A percentile compares a stretch with the other conserved stretches of the same genome.
phyloP scores from a whole-genome alignment of 345 rosid genomes.

The Eucalyptus cladocalyx region DNA sequence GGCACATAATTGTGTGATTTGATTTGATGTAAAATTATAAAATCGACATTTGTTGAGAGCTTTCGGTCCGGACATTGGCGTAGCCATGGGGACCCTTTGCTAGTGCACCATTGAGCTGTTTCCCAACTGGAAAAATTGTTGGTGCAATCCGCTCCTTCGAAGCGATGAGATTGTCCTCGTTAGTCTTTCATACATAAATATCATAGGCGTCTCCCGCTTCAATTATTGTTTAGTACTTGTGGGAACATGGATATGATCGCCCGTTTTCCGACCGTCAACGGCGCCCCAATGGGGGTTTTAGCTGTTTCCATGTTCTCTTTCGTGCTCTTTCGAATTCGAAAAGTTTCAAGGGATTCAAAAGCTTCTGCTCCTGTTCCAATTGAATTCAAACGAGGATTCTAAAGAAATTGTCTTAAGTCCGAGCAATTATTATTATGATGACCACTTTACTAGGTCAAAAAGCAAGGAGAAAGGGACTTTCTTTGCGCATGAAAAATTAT shows the following conservation, averaged over 20 bases:
- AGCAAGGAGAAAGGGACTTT: not conserved
- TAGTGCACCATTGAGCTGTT: constrained; percentile 41
- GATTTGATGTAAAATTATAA: not conserved
- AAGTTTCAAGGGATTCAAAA: not conserved
- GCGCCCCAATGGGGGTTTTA: not conserved
- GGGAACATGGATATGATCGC: not conserved
- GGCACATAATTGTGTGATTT: not conserved
- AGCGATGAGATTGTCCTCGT: not conserved
- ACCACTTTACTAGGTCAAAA: not conserved
- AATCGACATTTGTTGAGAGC: not conserved
- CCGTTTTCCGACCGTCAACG: not conserved
- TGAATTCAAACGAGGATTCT: not conserved
- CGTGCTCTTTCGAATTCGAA: not conserved
- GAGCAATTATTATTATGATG: not conserved
- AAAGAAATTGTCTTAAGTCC: not conserved
- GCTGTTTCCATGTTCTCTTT: not conserved
- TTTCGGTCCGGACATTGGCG: not conserved
- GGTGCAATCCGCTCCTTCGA: not conserved
- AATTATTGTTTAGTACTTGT: not conserved
- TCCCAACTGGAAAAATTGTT: constrained; percentile 21
- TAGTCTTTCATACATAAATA: not conserved
- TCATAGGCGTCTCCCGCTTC: not conserved
- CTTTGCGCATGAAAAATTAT: not conserved
- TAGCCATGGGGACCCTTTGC: constrained; percentile 8
- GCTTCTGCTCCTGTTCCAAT: not conserved